These are phyloP conservation scores for Macaranga tanarius DNA, from an alignment of 441 rosid species.

Conservation along the genomic window DNA sequence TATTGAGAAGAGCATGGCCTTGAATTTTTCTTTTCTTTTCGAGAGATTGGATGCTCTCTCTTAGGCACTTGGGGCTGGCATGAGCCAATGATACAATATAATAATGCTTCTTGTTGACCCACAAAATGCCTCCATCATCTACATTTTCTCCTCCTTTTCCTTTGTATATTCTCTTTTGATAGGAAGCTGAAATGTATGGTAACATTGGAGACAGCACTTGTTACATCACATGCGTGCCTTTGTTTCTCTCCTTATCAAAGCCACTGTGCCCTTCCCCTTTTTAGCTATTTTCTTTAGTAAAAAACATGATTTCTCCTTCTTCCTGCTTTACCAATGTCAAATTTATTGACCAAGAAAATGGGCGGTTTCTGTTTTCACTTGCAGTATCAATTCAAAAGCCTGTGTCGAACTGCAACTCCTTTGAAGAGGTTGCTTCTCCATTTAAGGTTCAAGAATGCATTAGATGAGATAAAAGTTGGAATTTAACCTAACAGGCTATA, in stretches of 20 bases:
- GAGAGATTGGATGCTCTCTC: conserved; percentile 16
- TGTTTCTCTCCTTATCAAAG: conserved; percentile 13
- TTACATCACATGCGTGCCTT: conserved; percentile 32
- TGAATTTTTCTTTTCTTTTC: neutral
- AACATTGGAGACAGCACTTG: conserved; percentile 27
- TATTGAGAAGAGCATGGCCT: conserved; percentile 13
- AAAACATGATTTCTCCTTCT: conserved; percentile 7
- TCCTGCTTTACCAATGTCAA: conserved; percentile 23
- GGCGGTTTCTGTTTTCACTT: neutral
- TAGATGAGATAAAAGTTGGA: no score
- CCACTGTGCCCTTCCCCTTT: conserved; percentile 20
- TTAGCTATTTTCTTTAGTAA: conserved; percentile 16
- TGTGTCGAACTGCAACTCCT: neutral
- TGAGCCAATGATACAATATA: conserved; percentile 37
- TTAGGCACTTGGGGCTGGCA: conserved; percentile 29
- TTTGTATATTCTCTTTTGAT: neutral
- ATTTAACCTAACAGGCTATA: neutral
- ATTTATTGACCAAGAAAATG: neutral
- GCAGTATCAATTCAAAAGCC: neutral
- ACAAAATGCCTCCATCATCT: conserved; percentile 6
- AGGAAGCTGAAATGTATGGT: conserved; percentile 11
- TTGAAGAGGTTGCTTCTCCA: conserved; percentile 7
- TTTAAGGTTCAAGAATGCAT: neutral
- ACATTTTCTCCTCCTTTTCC: neutral
- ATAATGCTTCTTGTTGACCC: conserved; percentile 40